Conservation (phyloP, 345 rosid species). For the Salix arbutifolia region DNA sequence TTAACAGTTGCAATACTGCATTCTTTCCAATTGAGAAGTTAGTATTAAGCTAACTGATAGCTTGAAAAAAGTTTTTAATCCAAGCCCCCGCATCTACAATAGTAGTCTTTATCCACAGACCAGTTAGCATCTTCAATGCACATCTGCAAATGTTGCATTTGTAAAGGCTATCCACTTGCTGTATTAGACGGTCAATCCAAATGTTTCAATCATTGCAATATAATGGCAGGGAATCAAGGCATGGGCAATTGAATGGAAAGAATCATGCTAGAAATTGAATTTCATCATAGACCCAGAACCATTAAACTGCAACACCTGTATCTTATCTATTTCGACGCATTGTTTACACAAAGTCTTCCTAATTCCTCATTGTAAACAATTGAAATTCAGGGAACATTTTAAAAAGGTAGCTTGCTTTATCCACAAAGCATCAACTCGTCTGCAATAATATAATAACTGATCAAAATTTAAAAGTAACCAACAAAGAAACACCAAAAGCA, state of each 20-base stretch:
- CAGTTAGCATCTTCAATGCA: not conserved
- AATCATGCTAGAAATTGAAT: not conserved
- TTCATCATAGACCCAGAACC: not conserved
- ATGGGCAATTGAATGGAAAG: not conserved
- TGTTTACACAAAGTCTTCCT: not conserved
- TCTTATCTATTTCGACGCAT: not conserved
- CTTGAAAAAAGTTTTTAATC: not conserved
- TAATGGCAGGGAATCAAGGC: not conserved
- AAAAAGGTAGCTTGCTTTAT: constrained; percentile 1
- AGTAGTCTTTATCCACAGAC: not conserved
- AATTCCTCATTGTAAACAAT: no score
- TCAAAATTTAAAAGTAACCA: constrained; percentile 13
- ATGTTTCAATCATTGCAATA: not conserved
- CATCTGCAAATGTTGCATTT: not conserved
- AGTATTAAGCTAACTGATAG: not conserved
- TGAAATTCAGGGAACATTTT: constrained; percentile 5
- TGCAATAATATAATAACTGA: constrained; percentile 1
- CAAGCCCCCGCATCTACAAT: not conserved
- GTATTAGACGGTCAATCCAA: not conserved
- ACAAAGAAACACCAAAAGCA: constrained; percentile 22
- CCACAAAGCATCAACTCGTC: constrained; percentile 10
- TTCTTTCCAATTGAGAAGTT: not conserved
- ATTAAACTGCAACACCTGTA: not conserved
- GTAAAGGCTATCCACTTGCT: not conserved
- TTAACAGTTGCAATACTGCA: not conserved